Base-by-base conservation (phyloP, 306 rosid genomes). In the Castanea crenata region DNA sequence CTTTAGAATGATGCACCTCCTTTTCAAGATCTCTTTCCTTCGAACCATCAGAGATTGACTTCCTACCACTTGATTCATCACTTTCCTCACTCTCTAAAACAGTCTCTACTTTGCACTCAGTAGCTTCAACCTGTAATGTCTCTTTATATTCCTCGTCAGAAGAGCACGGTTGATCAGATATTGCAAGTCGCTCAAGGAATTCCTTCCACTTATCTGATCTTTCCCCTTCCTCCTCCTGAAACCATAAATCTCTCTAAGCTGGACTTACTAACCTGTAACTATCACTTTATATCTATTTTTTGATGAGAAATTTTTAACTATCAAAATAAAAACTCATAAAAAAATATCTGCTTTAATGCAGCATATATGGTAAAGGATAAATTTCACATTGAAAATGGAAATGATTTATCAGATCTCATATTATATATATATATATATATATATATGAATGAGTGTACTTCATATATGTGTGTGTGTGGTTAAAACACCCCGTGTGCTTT, bases 171-270 rank as follows among this genome's bases (percentile, higher is more conserved):
- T 79, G 86, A 75, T 86, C 38, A 76, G 89, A 79, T 70, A 73
- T 41, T 41, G 27, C 88, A 77, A 87, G 15, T 75, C 83, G 91
- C 75, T 89, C 90, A 69, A 95, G 90, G 81, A 92, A 95, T 83
- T 81, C 74, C 71, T 75, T 87, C 99, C 99, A 93, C 82, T 88
- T 89, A 76, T 75, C 67, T 55, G 91, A 85, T 83, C 97, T 90
- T 84, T 95, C 99, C 21, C 63, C 87, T 82, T 95, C 99, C 88
- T 95, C 99, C 87, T 93, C 89, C 99, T 93, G 87, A 75, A 74
- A 85, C 31, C 88, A 81, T 57, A 32, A 82, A 85, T 69, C 72
- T 76, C 69, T 61, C 69, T 55, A 75, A 85, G 71, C 75, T 51
- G 68, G 55, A 46, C 34, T 16, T n/a, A 15, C 6, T 25, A 5